A percentile compares a stretch with the other conserved stretches of the same genome.
These are phyloP conservation scores for Naematelia aurantialba DNA, from an alignment of 768 basidiomycete species.

Conservation along the genomic window DNA sequence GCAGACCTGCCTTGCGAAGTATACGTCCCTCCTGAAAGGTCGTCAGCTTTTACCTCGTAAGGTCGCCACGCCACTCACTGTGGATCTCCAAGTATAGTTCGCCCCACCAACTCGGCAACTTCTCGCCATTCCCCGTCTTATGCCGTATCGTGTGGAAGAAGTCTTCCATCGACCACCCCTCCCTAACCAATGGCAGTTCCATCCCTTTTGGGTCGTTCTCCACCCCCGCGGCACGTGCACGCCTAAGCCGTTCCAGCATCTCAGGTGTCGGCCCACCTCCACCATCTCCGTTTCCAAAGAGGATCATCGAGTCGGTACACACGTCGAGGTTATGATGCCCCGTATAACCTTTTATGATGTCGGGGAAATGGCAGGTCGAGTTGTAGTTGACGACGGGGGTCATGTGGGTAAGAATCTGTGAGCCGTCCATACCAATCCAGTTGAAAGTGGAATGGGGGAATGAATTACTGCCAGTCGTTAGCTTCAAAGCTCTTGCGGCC, in stretches of 20 bases:
- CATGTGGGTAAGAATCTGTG: constrained; percentile 93
- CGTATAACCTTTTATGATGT: constrained; percentile 60
- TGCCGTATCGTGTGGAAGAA: constrained; percentile 75
- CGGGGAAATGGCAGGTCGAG: constrained; percentile 63
- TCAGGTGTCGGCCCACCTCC: constrained; percentile 52
- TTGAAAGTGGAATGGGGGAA: constrained; percentile 97
- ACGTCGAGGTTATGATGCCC: constrained; percentile 51
- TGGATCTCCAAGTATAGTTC: constrained; percentile 17
- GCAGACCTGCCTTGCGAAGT: constrained; percentile 63
- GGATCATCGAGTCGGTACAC: constrained; percentile 68
- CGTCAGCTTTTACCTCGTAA: neutral
- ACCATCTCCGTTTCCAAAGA: constrained; percentile 96
- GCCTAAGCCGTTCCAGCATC: constrained; percentile 94
- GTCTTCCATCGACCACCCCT: constrained; percentile 75
- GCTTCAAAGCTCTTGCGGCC: constrained; percentile 37
- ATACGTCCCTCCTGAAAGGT: constrained; percentile 58
- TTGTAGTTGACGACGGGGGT: constrained; percentile 92
- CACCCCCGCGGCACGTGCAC: constrained; percentile 77
- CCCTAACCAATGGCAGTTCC: constrained; percentile 77
- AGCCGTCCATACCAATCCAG: constrained; percentile 83
- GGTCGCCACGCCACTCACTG: constrained; percentile 1
- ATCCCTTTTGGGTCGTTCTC: constrained; percentile 55
- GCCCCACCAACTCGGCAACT: constrained; percentile 68
- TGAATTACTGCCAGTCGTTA: constrained; percentile 66
- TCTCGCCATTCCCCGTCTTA: constrained; percentile 62